These are phyloP conservation scores for Fistulinella prunicolor DNA, from an alignment of 768 basidiomycete species.

Conservation along the genomic window DNA sequence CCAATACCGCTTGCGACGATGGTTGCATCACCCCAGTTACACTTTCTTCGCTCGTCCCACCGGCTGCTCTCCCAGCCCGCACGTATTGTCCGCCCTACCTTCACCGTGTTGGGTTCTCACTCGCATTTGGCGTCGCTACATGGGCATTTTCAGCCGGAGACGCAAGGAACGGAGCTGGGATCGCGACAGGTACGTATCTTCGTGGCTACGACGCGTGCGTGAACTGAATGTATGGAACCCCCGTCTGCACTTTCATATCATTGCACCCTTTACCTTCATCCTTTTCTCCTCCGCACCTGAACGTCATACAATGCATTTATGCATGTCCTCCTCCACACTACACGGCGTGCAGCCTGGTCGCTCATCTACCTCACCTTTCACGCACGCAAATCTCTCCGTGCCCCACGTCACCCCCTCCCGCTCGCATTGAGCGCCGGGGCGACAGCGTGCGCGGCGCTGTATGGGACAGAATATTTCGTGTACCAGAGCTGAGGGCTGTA, in stretches of 20 bases:
- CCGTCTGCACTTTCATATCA: too few relatives aligned
- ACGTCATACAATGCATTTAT: too few relatives aligned
- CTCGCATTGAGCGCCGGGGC: conserved; percentile 33
- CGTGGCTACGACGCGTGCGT: neutral
- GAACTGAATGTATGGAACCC: neutral
- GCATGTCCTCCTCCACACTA: too few relatives aligned
- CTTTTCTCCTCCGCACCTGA: too few relatives aligned
- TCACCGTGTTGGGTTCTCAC: conserved; percentile 42
- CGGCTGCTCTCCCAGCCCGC: conserved; percentile 26
- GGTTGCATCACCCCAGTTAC: too few relatives aligned
- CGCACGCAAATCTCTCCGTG: conserved; percentile 29
- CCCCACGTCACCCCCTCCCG: conserved; percentile 33
- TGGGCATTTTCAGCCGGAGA: conserved; percentile 42
- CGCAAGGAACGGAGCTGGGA: conserved; percentile 42
- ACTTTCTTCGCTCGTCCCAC: conserved; percentile 35
- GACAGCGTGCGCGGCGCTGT: conserved; percentile 24
- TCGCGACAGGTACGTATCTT: conserved; percentile 33
- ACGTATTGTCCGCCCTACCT: conserved; percentile 41
- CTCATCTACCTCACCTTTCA: conserved; percentile 44
- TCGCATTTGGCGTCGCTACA: conserved; percentile 43
- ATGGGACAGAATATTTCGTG: conserved; percentile 29
- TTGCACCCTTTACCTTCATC: too few relatives aligned
- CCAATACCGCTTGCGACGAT: too few relatives aligned
- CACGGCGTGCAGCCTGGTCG: conserved; percentile 42
- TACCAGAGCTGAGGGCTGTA: conserved; percentile 22